These are phyloP conservation scores for Solanum tarijense DNA, from an alignment of 257 asterid species.

Conservation along the genomic window DNA sequence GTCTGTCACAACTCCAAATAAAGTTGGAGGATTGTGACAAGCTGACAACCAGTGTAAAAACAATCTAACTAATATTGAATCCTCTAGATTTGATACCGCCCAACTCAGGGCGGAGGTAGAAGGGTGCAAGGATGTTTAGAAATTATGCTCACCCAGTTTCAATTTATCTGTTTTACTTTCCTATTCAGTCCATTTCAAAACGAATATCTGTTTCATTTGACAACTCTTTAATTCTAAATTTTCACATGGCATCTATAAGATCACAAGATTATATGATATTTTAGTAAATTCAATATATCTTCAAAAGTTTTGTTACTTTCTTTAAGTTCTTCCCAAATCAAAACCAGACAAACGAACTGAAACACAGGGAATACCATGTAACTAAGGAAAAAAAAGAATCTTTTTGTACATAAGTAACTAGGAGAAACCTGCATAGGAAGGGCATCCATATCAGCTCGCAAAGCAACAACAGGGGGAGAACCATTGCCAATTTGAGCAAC, in stretches of 20 bases:
- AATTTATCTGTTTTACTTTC: not conserved
- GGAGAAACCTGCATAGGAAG: conserved; percentile 55
- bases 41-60: not conserved
- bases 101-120: not conserved
- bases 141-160: no score
- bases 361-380: not conserved
- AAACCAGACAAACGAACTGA: not conserved
- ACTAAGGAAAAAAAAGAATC: not conserved
- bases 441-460: conserved; percentile 93
- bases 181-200: not conserved
- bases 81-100: not conserved
- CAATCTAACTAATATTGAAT: not conserved
- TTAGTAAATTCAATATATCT: not conserved
- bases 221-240: not conserved
- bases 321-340: not conserved
- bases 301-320: not conserved
- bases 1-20: not conserved
- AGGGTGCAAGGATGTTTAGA: no score
- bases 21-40: not conserved
- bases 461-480: conserved; percentile 58
- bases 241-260: not conserved
- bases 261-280: not conserved
- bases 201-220: no score
- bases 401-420: not conserved
- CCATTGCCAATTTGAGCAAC: conserved; percentile 81